Base-by-base conservation (phyloP, 495 filamentous ascomycete genomes). In the Aspergillus mulundensis region DNA sequence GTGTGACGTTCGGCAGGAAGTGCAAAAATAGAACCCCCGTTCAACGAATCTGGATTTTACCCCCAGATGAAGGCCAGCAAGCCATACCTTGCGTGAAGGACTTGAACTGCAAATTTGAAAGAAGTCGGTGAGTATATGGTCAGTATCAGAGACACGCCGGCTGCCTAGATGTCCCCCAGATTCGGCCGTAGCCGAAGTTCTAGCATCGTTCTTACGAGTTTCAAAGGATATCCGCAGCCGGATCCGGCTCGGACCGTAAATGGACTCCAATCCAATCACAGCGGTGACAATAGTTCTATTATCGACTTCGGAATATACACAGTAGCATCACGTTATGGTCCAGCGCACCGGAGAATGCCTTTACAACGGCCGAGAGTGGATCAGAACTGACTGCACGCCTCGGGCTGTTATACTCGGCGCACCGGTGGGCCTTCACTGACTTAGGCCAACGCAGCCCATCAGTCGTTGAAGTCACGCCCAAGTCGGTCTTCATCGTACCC, bases 111-210 rank as follows among this genome's bases (percentile, higher is more conserved):
- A 24, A 38, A n/a, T 28, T 44, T 10, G 14, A 39, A 7, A 45
- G 40, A 48, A 43, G 49, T 58, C 56, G 56, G 56, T 58, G 56
- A 58, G 50, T 39, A 53, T 58, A 40, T 52, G 54, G 50, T 14
- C 3, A 36, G 54, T 50, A 57, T 16, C 34, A 40, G 18, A 20
- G 14, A 11, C 5, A 38, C 8, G 14, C 3, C 38, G 38, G 38
- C 14, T 38, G 16, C 19, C 18, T 20, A n/a, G n/a, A n/a, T n/a
- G n/a, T n/a, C n/a, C n/a, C n/a, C n/a, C n/a, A n/a, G n/a, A n/a
- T n/a, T n/a, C n/a, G n/a, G n/a, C n/a, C n/a, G n/a, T n/a, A n/a
- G n/a, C n/a, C n/a, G n/a, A n/a, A n/a, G n/a, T n/a, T n/a, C n/a
- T n/a, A n/a, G n/a, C n/a, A n/a, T n/a, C n/a, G n/a, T n/a, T n/a